Percentiles rank a stretch among this genome's conserved stretches.
Evolutionary conservation across 331 rosid genomes (phyloP).

Genomic region (Dryas integrifolia): DNA sequence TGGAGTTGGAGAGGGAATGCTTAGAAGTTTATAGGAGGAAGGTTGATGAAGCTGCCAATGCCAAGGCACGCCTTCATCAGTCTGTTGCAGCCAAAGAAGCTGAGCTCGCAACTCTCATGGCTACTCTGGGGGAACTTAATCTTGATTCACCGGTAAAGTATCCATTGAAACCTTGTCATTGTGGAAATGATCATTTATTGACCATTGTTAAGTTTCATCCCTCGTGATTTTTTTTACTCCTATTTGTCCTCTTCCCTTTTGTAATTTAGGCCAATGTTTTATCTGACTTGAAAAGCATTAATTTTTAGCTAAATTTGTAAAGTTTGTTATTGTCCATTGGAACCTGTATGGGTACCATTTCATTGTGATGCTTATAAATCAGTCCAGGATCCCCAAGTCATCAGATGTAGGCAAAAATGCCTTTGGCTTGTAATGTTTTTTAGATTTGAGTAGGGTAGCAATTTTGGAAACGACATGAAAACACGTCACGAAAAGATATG

Average conservation of each 20-base stretch:
- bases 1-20: conserved; percentile 92
- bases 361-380: not conserved
- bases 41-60: conserved; percentile 87
- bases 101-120: conserved; percentile 85
- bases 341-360: not conserved
- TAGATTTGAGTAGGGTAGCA: too few species aligned
- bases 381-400: not conserved
- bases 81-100: conserved; percentile 92
- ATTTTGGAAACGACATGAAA: too few species aligned
- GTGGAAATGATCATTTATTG: not conserved
- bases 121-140: conserved; percentile 84
- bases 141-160: conserved; percentile 67
- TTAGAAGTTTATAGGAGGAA: conserved; percentile 83
- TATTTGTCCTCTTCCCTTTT: too few species aligned
- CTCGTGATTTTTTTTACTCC: not conserved
- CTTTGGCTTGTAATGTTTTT: not conserved
- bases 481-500: too few species aligned
- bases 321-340: not conserved
- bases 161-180: not conserved
- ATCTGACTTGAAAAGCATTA: not conserved
- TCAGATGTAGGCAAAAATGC: not conserved
- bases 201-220: not conserved
- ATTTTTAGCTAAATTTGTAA: not conserved
- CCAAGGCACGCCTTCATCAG: conserved; percentile 89
- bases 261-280: not conserved